Percentiles rank a stretch among this genome's conserved stretches.
Evolutionary conservation across 1,284 basidiomycete genomes (phyloP).

Genomic region (Trametes polyzona): DNA sequence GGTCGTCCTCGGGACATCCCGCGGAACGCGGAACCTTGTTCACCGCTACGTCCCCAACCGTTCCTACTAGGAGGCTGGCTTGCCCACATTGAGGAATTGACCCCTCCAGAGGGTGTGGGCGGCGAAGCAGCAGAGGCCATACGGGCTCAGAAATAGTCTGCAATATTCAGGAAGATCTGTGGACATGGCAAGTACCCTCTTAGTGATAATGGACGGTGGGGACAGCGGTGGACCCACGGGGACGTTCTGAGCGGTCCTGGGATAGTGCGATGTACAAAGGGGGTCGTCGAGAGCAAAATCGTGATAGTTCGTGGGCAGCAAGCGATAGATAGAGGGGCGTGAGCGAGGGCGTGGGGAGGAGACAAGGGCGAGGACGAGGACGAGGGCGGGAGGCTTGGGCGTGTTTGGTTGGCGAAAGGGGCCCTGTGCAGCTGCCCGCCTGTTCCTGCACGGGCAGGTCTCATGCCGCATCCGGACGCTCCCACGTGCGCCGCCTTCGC

Average conservation of each 20-base stretch:
- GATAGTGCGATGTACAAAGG: not conserved
- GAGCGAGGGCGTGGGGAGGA: slow-evolving; percentile 22
- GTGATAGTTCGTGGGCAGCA: slow-evolving; percentile 13
- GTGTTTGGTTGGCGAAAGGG: slow-evolving; percentile 21
- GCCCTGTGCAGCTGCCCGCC: slow-evolving; percentile 13
- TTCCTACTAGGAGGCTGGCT: slow-evolving; percentile 34
- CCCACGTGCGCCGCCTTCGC: slow-evolving; percentile 26
- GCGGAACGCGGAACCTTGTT: slow-evolving; percentile 54
- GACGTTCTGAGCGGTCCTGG: not conserved
- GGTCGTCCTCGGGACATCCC: slow-evolving; percentile 32
- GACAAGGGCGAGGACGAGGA: too few species aligned
- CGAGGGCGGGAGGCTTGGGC: slow-evolving; percentile 17
- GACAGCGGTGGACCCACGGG: slow-evolving; percentile 15
- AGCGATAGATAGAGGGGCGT: slow-evolving; percentile 21
- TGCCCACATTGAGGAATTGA: slow-evolving; percentile 32
- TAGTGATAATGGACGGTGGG: slow-evolving; percentile 8
- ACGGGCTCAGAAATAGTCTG: not conserved
- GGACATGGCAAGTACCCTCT: slow-evolving; percentile 7
- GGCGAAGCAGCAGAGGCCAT: slow-evolving; percentile 32
- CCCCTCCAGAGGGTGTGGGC: slow-evolving; percentile 26
- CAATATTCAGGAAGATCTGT: not conserved
- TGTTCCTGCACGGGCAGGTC: slow-evolving; percentile 12
- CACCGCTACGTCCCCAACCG: slow-evolving; percentile 51
- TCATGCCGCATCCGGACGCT: slow-evolving; percentile 15
- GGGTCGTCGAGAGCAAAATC: not conserved